These are phyloP conservation scores for Lojkania enalia DNA, from an alignment of 2,329 filamentous ascomycete species.

Conservation along the genomic window DNA sequence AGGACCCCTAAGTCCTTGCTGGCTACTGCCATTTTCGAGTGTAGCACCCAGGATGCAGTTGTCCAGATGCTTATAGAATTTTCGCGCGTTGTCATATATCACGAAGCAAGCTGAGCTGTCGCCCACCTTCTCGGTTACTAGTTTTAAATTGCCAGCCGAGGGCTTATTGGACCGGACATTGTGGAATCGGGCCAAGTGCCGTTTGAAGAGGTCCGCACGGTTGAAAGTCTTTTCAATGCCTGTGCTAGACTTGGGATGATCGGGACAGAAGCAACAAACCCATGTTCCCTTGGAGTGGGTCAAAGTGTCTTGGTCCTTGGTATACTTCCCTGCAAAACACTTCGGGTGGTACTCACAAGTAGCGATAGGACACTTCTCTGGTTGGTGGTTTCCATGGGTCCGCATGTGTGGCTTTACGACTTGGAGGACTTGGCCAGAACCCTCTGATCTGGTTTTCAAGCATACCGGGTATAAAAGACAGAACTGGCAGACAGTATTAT, in stretches of 20 bases:
- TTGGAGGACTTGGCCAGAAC: no score
- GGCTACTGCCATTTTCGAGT: no score
- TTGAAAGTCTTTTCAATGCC: conserved; percentile 94
- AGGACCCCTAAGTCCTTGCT: no score
- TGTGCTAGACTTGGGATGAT: conserved; percentile 74
- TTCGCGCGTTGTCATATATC: conserved; percentile 83
- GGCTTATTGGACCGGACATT: conserved; percentile 82
- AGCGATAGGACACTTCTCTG: conserved; percentile 90
- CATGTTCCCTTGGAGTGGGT: conserved; percentile 98
- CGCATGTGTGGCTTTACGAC: conserved; percentile 93
- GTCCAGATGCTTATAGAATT: conserved; percentile 95
- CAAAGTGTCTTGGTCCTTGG: conserved; percentile 91
- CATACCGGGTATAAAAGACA: no score
- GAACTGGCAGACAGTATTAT: no score
- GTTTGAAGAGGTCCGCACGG: conserved; percentile 92
- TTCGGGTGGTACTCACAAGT: conserved; percentile 92
- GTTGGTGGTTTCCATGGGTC: conserved; percentile 86
- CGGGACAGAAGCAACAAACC: conserved; percentile 93
- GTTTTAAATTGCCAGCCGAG: conserved; percentile 61
- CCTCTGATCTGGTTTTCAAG: no score
- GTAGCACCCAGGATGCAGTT: conserved; percentile 59
- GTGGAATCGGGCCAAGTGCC: conserved; percentile 87
- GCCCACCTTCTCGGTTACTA: conserved; percentile 71
- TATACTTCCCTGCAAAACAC: conserved; percentile 92
- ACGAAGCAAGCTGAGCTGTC: conserved; percentile 90